phyloP scores from a whole-genome alignment of 768 basidiomycete species.

The Neoboletus brunneissimus region DNA sequence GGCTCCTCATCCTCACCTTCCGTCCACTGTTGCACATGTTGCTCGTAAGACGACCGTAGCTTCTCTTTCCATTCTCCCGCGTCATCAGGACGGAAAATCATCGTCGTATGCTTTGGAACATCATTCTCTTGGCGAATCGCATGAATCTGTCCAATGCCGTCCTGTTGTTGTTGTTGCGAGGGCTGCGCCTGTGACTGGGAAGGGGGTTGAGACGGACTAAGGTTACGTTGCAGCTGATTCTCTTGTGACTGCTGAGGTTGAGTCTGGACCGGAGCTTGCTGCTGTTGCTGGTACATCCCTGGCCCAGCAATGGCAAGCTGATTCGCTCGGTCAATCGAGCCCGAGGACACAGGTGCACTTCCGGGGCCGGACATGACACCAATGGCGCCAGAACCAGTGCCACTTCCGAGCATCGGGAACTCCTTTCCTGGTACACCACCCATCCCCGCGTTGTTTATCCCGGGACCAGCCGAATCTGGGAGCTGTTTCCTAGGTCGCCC shows the following conservation, averaged over 20 bases:
- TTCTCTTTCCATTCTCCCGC: constrained; percentile 85
- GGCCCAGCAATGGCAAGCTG: constrained; percentile 33
- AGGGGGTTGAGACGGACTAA: constrained; percentile 35
- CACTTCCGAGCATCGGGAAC: constrained; percentile 58
- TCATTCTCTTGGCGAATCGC: constrained; percentile 17
- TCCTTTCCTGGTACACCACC: constrained; percentile 48
- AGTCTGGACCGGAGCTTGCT: constrained; percentile 21
- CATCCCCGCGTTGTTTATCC: constrained; percentile 44
- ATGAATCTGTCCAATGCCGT: constrained; percentile 12
- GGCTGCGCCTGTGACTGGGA: constrained; percentile 19
- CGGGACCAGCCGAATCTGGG: constrained; percentile 51
- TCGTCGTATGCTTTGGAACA: constrained; percentile 42
- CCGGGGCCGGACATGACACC: constrained; percentile 51
- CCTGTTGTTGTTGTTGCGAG: constrained; percentile 23
- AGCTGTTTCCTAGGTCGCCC: constrained; percentile 79
- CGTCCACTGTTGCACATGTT: constrained; percentile 33
- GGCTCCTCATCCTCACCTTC: constrained; percentile 59
- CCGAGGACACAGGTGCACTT: constrained; percentile 46
- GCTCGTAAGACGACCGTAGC: constrained; percentile 61
- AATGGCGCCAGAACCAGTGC: constrained; percentile 28
- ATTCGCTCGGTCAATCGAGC: constrained; percentile 52
- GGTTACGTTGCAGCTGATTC: constrained; percentile 26
- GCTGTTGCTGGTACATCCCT: constrained; percentile 42
- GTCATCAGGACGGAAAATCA: constrained; percentile 86
- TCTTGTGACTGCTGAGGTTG: constrained; percentile 32